Base-by-base conservation (phyloP, 169 alveolate genomes). In the Cryptosporidium viatorum region DNA sequence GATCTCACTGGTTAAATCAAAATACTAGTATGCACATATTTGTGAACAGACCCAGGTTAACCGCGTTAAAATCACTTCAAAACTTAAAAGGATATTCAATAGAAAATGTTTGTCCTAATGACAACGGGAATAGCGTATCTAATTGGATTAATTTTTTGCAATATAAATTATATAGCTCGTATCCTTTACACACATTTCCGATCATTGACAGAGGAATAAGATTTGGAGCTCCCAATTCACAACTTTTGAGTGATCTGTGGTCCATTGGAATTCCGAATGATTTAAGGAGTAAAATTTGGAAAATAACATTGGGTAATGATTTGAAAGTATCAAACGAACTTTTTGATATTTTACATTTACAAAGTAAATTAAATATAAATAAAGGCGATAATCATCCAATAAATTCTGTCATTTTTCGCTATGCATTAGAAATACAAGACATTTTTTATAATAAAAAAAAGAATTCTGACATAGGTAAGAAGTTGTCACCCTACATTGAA, bases 161-260 rank as follows among this genome's bases (percentile, higher is more conserved):
- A 16, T 45, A 62, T 60, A 80, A 59, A 48, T 8, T 80, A 29
- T 23, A 65, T 50, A 80, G 50, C n/a, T 41, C 75, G 4, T 39
- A 80, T 67, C 74, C 52, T 37, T 39, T 80, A 3, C 37, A 80
- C 33, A 29, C 89, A 21, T 26, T 59, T 18, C 80, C 89, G 43
- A 65, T 80, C 33, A 60, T 80, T 62, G 89, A 80, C 29, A 21
- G 89, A 21, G 89, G 89, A 29, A 29, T 80, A 43, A 59, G 89
- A 45, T 80, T 80, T 80, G 89, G 75, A 26, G 75, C 89, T 37
- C 89, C 89, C n/a, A 80, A 80, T 65, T 80, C 89, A 18, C 60
- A 62, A 7, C 35, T 80, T 7, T 37, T 80, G 35, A 41, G 51
- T 7, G 75, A 80, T 62, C 10, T 80, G 16, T 80, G 89, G 89